Evolutionary conservation across 768 basidiomycete genomes (phyloP).

Genomic region (Flagelloscypha sp.): DNA sequence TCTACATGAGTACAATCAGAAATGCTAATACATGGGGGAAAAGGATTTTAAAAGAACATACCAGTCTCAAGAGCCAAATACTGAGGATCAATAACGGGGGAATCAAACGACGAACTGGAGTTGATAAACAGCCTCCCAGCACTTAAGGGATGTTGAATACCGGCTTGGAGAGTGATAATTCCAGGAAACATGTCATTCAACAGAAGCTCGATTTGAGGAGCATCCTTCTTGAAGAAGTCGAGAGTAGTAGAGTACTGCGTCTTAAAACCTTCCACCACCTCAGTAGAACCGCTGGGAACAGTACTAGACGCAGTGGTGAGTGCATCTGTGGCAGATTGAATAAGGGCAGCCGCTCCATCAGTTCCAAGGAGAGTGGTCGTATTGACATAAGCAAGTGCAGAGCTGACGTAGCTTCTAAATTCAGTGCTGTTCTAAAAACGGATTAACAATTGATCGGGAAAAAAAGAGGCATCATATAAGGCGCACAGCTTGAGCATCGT

Average conservation of each 20-base stretch:
- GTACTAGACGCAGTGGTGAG: constrained; percentile 24
- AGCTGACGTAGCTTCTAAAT: constrained; percentile 54
- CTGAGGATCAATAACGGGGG: constrained; percentile 55
- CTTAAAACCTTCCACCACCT: constrained; percentile 46
- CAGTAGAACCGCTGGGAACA: constrained; percentile 34
- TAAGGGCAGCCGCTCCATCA: constrained; percentile 23
- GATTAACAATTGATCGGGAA: too few species aligned
- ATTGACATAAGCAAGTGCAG: constrained; percentile 55
- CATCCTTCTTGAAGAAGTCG: constrained; percentile 27
- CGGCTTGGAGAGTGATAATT: constrained; percentile 50
- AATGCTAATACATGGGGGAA: background rate
- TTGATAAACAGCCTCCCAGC: constrained; percentile 59
- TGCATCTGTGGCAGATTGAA: constrained; percentile 22
- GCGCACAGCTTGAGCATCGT: too few species aligned
- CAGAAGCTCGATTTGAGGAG: constrained; percentile 53
- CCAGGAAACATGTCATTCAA: constrained; percentile 29
- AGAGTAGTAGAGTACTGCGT: constrained; percentile 40
- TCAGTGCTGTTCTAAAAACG: constrained; percentile 22
- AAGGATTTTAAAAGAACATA: constrained; percentile 11
- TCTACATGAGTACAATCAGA: constrained; percentile 14
- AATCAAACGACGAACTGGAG: constrained; percentile 48
- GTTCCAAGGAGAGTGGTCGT: constrained; percentile 34
- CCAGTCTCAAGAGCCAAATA: constrained; percentile 53
- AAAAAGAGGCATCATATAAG: too few species aligned
- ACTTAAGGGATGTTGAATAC: constrained; percentile 53